Conservation (phyloP, 176 grass and related monocot genomes). For the Aechmea fasciata region DNA sequence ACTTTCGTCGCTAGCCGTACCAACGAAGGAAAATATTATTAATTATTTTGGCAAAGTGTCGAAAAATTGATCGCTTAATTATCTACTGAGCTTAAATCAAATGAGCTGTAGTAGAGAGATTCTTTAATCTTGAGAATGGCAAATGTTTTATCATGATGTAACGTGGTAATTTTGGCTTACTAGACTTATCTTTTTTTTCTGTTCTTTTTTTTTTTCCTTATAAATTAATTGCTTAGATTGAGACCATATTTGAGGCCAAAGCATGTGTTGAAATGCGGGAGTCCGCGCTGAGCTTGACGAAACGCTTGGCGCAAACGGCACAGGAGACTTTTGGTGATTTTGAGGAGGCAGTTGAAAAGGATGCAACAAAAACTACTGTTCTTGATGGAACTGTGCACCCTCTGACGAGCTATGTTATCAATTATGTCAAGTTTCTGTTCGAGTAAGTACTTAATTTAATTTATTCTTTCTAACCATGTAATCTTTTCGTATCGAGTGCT, state of each 20-base stretch:
- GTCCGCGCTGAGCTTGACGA: slow-evolving; percentile 53
- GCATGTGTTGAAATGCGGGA: slow-evolving; percentile 60
- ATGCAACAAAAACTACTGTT: slow-evolving; percentile 80
- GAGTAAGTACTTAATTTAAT: slow-evolving; percentile 52
- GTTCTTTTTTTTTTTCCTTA: not conserved
- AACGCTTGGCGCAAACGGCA: slow-evolving; percentile 77
- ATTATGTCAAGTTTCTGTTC: slow-evolving; percentile 90
- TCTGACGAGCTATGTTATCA: slow-evolving; percentile 93
- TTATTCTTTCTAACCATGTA: not conserved
- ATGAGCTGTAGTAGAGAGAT: too few species aligned
- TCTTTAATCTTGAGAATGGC: too few species aligned
- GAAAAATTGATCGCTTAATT: too few species aligned
- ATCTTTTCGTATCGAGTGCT: not conserved
- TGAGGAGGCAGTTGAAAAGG: slow-evolving; percentile 91
- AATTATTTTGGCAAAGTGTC: too few species aligned
- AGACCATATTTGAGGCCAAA: slow-evolving; percentile 78
- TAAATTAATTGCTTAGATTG: slow-evolving; percentile 37
- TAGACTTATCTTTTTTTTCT: not conserved
- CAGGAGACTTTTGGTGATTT: slow-evolving; percentile 92
- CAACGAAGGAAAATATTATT: too few species aligned
- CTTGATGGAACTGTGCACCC: slow-evolving; percentile 95
- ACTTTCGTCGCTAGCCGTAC: too few species aligned
- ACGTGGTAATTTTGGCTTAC: not conserved
- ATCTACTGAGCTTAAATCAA: too few species aligned
- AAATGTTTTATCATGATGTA: too few species aligned